Evolutionary conservation across 225 moss, liverwort and hornwort genomes (phyloP), one percentile per base, ranked within the genome.

Genomic region (Pseudisothecium myosuroides): DNA sequence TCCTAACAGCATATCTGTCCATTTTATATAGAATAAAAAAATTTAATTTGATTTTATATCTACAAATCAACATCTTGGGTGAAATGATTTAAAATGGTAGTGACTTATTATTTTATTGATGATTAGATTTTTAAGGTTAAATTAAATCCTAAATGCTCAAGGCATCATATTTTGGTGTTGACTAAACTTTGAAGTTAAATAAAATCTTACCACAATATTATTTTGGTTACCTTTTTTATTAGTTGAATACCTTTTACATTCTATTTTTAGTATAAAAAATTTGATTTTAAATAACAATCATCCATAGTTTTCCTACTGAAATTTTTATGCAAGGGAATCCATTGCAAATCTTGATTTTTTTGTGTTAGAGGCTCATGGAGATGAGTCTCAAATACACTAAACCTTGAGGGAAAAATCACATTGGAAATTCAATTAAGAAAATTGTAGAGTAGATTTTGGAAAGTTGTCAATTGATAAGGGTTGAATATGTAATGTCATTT

Each of bases 1-100:
- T 91, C 19, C 36, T 91, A 9, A 95, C 59, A 87, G 89, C 94
- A 92, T 95, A 94, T 83, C 94, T 95, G 78, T 79, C 59, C n/a
- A 69, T 86, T n/a, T 37, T 32, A 24, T 24, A 64, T 4, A 75
- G 4, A 36, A 41, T 14, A 2, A 41, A 60, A 9, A 23, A 1
- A 9, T 66, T 3, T 6, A 66, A 5, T 64, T 76, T 32, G 1
- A 41, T 39, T 74, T 54, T n/a, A 62, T 27, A n/a, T 26, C 28
- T 75, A 50, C 6, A n/a, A 37, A n/a, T n/a, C 24, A 17, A n/a
- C 0, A 11, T 27, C 17, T 26, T 7, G 11, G 7, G 10, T 55
- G 27, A 56, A 79, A 26, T 56, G 5, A n/a, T 27, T 37, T 11
- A 0, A 1, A 55, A n/a, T 16, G 37, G 7, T 17, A 17, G 7